These are phyloP conservation scores for Pleurotus sapidus DNA, from an alignment of 768 basidiomycete species.

Conservation along the genomic window DNA sequence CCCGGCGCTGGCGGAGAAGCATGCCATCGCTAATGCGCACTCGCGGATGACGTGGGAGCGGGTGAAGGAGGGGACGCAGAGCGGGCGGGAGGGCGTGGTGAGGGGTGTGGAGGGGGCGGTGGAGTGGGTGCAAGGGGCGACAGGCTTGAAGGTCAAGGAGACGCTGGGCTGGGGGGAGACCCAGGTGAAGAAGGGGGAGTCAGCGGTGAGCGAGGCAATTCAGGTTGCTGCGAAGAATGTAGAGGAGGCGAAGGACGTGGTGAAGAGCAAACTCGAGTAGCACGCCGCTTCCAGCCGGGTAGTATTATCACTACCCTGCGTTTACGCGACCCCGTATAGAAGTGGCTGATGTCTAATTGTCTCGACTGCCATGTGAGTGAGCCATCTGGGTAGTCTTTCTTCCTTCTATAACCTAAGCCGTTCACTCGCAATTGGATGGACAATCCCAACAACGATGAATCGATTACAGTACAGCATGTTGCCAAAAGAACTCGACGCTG, in stretches of 20 bases:
- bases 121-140: conserved; percentile 58
- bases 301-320: no score
- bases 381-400: no score
- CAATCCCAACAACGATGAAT: no score
- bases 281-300: no score
- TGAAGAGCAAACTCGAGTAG: not conserved
- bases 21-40: conserved; percentile 62
- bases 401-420: no score
- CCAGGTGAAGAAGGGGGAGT: conserved; percentile 14
- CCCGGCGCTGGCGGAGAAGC: conserved; percentile 67
- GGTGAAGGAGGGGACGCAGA: conserved; percentile 47
- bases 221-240: not conserved
- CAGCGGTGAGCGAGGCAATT: not conserved
- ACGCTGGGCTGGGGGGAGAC: conserved; percentile 43
- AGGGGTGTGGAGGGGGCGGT: conserved; percentile 44
- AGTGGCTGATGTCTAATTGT: no score
- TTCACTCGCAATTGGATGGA: no score
- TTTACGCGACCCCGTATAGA: no score
- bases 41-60: conserved; percentile 56
- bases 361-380: no score
- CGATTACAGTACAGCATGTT: no score
- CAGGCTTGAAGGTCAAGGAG: conserved; percentile 72
- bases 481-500: no score
- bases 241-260: not conserved
- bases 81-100: conserved; percentile 41